Percentiles rank a stretch among this genome's conserved stretches.
phyloP scores from a whole-genome alignment of 2,329 filamentous ascomycete genomes.

The Venturia asperata region DNA sequence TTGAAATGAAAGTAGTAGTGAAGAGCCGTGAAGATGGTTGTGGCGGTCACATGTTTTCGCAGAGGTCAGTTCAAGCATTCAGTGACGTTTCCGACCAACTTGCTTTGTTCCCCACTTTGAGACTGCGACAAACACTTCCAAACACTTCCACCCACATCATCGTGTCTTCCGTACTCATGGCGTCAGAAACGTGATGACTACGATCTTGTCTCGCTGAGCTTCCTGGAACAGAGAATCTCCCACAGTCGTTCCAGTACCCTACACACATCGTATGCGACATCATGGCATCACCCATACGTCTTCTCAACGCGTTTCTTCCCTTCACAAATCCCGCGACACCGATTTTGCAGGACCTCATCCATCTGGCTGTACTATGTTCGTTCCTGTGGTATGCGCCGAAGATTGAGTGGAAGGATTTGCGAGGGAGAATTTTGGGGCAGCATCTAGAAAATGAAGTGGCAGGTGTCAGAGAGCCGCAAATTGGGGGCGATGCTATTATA shows the following conservation, averaged over 20 bases:
- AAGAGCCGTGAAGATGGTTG: background rate
- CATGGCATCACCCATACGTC: conserved; percentile 26
- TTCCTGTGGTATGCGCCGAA: conserved; percentile 41
- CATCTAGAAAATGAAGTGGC: background rate
- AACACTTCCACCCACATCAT: too few species aligned
- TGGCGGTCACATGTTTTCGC: conserved; percentile 1
- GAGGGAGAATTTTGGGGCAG: background rate
- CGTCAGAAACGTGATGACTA: too few species aligned
- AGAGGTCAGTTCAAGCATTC: background rate
- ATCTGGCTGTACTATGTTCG: conserved; percentile 38
- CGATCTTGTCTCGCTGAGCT: too few species aligned
- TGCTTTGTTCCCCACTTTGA: background rate
- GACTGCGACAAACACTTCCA: background rate
- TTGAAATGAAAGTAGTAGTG: background rate
- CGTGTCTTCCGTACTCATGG: too few species aligned
- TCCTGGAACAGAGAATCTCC: background rate
- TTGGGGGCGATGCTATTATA: background rate
- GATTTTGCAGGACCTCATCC: conserved; percentile 40
- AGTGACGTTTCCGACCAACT: too few species aligned
- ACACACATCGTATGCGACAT: background rate
- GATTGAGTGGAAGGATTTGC: conserved; percentile 3
- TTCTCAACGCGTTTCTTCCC: conserved; percentile 39
- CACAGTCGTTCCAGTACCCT: background rate
- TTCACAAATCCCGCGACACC: conserved; percentile 43
- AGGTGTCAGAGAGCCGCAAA: background rate